These are phyloP conservation scores for Solanum arcanum DNA, from an alignment of 257 asterid genomes.

Conservation along the genomic window DNA sequence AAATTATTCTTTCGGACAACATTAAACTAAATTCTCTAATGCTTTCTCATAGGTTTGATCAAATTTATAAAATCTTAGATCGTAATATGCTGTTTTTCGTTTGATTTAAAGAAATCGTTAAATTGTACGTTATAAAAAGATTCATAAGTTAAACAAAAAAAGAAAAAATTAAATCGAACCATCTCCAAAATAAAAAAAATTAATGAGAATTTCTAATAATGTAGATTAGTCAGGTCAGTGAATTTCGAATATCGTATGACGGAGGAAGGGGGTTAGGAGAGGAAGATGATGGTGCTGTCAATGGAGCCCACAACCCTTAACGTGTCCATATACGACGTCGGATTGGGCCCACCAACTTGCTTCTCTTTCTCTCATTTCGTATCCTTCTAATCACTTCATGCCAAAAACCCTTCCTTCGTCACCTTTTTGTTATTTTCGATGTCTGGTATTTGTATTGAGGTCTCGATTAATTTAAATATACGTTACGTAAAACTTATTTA, in stretches of 20 bases:
- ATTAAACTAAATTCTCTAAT: not conserved
- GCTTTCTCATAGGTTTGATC: not conserved
- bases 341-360: not conserved
- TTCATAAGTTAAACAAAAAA: too few species aligned
- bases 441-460: not conserved
- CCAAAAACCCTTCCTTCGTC: not conserved
- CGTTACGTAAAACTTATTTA: rapidly evolving
- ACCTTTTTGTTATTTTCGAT: not conserved
- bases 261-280: not conserved
- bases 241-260: not conserved
- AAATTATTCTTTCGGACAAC: not conserved
- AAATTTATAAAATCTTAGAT: not conserved
- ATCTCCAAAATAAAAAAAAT: too few species aligned
- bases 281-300: not conserved
- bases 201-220: rapidly evolving
- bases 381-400: not conserved
- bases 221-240: not conserved
- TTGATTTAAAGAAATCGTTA: not conserved
- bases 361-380: not conserved
- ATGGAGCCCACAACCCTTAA: not conserved
- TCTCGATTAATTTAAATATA: not conserved
- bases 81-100: rapidly evolving
- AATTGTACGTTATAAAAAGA: too few species aligned
- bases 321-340: constrained; percentile 1
- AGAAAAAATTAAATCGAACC: too few species aligned